phyloP scores from a whole-genome alignment of 257 asterid species.

The Coffea eugenioides region DNA sequence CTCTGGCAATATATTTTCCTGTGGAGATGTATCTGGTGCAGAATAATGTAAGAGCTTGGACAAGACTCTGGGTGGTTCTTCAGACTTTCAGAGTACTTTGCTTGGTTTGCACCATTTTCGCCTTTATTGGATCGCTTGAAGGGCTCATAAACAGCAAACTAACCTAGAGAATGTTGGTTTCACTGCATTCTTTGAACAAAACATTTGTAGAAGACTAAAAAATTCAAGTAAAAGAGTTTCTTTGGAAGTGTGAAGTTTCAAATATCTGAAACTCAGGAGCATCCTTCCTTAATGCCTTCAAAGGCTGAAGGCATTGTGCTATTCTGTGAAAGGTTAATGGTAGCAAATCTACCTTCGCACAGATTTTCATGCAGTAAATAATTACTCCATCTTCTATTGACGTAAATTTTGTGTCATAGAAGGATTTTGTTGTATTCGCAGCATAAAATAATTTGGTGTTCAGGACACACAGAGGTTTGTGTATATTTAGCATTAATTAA shows the following conservation, averaged over 20 bases:
- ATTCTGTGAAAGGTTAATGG: too few species aligned
- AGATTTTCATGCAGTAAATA: too few species aligned
- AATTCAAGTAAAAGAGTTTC: not conserved
- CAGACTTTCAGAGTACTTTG: constrained; percentile 47
- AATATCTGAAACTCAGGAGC: not conserved
- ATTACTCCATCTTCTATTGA: too few species aligned
- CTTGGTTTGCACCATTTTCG: constrained; percentile 46
- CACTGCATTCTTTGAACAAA: not conserved
- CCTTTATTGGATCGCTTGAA: constrained; percentile 59
- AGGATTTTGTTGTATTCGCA: too few species aligned
- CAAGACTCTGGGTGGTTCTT: constrained; percentile 43
- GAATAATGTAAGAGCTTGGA: constrained; percentile 47
- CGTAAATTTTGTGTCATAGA: too few species aligned
- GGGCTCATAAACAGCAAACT: constrained; percentile 53
- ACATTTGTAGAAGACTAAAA: too few species aligned
- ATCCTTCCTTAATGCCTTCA: not conserved
- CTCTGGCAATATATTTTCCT: constrained; percentile 66
- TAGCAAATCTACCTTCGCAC: too few species aligned
- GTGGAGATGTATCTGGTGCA: constrained; percentile 44
- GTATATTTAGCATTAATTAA: too few species aligned
- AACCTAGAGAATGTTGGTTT: constrained; percentile 12
- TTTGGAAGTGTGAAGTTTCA: not conserved
- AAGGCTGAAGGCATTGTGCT: not conserved
- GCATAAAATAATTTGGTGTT: too few species aligned
- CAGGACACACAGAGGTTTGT: too few species aligned